Base-by-base conservation (phyloP, 1,139 yeast genomes). In the Debaryomyces robertsiae region DNA sequence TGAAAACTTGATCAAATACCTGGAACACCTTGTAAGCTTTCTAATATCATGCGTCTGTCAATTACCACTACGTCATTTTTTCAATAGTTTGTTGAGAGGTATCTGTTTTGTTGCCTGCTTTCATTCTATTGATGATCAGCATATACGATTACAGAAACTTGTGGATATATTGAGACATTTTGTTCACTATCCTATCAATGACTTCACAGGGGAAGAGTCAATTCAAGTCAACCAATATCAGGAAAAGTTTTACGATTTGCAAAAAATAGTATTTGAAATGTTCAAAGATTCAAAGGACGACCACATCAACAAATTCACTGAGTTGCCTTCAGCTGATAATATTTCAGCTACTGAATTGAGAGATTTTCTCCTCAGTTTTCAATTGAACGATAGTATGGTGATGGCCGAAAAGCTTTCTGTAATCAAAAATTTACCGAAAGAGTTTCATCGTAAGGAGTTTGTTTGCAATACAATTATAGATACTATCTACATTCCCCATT, bases 171-270 rank as follows among this genome's bases (percentile, higher is more conserved):
- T 70, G 3, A 49, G 53, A 9, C 54, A 60, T 33, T 63, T 55
- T 34, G 36, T 67, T 3, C 48, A 60, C 35, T 71, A 64, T 45
- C 77, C 79, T 2, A 53, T 75, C 11, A 64, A 73, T 47, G 79
- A 73, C 39, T 62, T 68, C 39, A 50, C 67, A 0, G 78, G 79
- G 9, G 53, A 36, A 22, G 35, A 31, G 9, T 18, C 10, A 6
- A 13, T 35, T 15, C 25, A 17, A 4, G 32, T 23, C 13, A 36
- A 15, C 2, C 18, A 10, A 3, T 22, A 29, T 30, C 17, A 28
- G 13, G 32, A 36, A n/a, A 24, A 14, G 3, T 44, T 46, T 18
- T 38, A 32, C 22, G 13, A 25, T 6, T 29, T 46, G n/a, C 49
- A 44, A 40, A 42, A 25, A 25, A 14, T 32, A 11, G 22, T 43